Percentiles rank a stretch among this genome's conserved stretches.
Conservation (phyloP, 2,329 filamentous ascomycete genomes). For the Xylariaceae sp. region DNA sequence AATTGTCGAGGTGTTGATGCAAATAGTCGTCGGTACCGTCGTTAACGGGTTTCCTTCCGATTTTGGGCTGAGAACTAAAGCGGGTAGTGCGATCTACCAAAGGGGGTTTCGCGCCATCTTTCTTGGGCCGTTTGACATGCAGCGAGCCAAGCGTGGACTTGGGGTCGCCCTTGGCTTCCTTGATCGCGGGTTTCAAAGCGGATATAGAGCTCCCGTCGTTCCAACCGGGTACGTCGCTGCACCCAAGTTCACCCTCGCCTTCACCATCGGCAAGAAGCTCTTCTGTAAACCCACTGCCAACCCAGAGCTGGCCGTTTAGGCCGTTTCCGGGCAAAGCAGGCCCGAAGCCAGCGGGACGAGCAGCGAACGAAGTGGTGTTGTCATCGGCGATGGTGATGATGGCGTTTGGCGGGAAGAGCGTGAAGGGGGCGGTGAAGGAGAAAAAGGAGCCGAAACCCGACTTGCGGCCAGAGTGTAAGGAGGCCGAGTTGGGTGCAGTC, state of each 20-base stretch:
- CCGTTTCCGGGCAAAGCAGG: slow-evolving; percentile 71
- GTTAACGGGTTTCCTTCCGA: slow-evolving; percentile 39
- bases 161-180: slow-evolving; percentile 28
- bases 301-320: slow-evolving; percentile 86
- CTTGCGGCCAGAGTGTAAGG: slow-evolving; percentile 29
- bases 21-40: slow-evolving; percentile 86
- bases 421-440: slow-evolving; percentile 72
- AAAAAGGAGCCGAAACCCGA: slow-evolving; percentile 56
- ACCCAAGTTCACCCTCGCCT: slow-evolving; percentile 82
- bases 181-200: slow-evolving; percentile 39
- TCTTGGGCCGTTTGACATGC: slow-evolving; percentile 34
- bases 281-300: slow-evolving; percentile 86
- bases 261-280: slow-evolving; percentile 62
- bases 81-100: slow-evolving; percentile 26
- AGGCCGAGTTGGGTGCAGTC: slow-evolving; percentile 24
- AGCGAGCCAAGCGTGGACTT: slow-evolving; percentile 27
- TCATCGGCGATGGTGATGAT: slow-evolving; percentile 96
- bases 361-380: slow-evolving; percentile 95
- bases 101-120: slow-evolving; percentile 31
- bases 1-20: slow-evolving; percentile 48
- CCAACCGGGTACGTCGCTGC: slow-evolving; percentile 92
- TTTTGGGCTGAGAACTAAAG: slow-evolving; percentile 25
- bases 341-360: slow-evolving; percentile 89
- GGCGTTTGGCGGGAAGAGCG: slow-evolving; percentile 90
- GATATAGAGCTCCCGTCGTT: slow-evolving; percentile 54